Evolutionary conservation across 2,329 filamentous ascomycete genomes (phyloP).

Genomic region (Anthostomella pinea): DNA sequence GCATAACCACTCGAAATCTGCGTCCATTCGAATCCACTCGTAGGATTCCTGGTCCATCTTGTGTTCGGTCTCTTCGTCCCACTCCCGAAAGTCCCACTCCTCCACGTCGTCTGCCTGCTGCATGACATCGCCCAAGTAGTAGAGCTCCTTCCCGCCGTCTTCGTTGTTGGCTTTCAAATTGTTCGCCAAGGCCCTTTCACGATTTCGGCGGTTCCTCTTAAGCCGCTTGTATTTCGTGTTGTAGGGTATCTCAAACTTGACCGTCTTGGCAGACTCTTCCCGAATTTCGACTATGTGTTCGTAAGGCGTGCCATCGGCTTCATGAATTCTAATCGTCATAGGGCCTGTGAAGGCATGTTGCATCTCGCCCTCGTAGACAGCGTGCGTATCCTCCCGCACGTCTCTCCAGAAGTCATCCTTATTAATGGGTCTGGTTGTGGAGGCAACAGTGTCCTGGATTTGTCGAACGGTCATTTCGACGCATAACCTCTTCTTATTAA

Average conservation of each 20-base stretch:
- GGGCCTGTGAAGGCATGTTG: slow-evolving; percentile 88
- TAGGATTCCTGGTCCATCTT: slow-evolving; percentile 96
- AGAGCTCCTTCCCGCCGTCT: slow-evolving; percentile 73
- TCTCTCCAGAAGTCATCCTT: slow-evolving; percentile 79
- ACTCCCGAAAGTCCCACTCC: slow-evolving; percentile 84
- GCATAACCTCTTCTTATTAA: slow-evolving; percentile 96
- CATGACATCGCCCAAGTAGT: slow-evolving; percentile 88
- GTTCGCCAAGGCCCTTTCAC: slow-evolving; percentile 53
- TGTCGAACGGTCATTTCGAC: slow-evolving; percentile 90
- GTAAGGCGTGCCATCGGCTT: slow-evolving; percentile 96
- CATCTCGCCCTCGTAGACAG: slow-evolving; percentile 65
- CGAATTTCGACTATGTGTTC: slow-evolving; percentile 97
- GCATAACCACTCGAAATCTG: slow-evolving; percentile 97
- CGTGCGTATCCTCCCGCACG: slow-evolving; percentile 73
- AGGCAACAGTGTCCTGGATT: slow-evolving; percentile 51
- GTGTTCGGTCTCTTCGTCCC: slow-evolving; percentile 83
- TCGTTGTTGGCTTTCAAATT: slow-evolving; percentile 37
- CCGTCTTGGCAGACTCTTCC: slow-evolving; percentile 70
- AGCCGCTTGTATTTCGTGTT: slow-evolving; percentile 99
- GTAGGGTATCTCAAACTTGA: slow-evolving; percentile 91
- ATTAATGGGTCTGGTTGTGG: slow-evolving; percentile 54
- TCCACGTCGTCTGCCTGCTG: slow-evolving; percentile 76
- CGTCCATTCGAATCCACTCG: slow-evolving; percentile 97
- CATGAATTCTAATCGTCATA: slow-evolving; percentile 97
- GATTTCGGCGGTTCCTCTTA: slow-evolving; percentile 71